A percentile compares a stretch with the other conserved stretches of the same genome.
Conservation (phyloP, 1,284 basidiomycete species). For the Cryptococcus depauperatus region DNA sequence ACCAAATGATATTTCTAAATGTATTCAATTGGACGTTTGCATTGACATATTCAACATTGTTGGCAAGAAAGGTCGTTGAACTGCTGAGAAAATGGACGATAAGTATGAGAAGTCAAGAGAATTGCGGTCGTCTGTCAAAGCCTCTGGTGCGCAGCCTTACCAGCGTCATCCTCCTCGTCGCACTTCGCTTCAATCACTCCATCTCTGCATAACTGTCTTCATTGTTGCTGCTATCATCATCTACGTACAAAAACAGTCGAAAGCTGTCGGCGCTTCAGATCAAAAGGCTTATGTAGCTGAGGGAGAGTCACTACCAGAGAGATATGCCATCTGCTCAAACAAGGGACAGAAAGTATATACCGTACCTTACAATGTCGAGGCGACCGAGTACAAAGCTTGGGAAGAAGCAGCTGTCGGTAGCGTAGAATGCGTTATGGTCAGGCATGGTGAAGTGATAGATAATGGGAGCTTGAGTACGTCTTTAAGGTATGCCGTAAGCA, state of each 20-base stretch:
- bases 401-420: constrained; percentile 52
- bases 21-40: too few relatives aligned
- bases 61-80: too few relatives aligned
- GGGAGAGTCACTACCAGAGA: constrained; percentile 15
- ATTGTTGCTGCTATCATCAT: constrained; percentile 33
- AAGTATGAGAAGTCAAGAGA: too few relatives aligned
- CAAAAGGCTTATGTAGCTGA: background rate
- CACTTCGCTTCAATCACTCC: constrained; percentile 22
- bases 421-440: constrained; percentile 63
- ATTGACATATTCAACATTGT: too few relatives aligned
- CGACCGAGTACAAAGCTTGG: constrained; percentile 61
- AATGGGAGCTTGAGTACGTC: constrained; percentile 53
- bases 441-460: constrained; percentile 52
- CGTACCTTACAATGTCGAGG: constrained; percentile 45
- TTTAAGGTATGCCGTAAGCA: background rate
- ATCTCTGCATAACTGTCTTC: constrained; percentile 31
- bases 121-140: too few relatives aligned
- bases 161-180: constrained; percentile 13
- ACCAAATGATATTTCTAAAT: too few relatives aligned
- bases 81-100: too few relatives aligned
- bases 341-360: constrained; percentile 33
- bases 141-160: too few relatives aligned
- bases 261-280: constrained; percentile 31
- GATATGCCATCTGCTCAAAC: constrained; percentile 32
- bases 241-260: constrained; percentile 21